A percentile compares a stretch with the other conserved stretches of the same genome.
phyloP scores from a whole-genome alignment of 225 moss, liverwort and hornwort species.

The Straminergon stramineum region DNA sequence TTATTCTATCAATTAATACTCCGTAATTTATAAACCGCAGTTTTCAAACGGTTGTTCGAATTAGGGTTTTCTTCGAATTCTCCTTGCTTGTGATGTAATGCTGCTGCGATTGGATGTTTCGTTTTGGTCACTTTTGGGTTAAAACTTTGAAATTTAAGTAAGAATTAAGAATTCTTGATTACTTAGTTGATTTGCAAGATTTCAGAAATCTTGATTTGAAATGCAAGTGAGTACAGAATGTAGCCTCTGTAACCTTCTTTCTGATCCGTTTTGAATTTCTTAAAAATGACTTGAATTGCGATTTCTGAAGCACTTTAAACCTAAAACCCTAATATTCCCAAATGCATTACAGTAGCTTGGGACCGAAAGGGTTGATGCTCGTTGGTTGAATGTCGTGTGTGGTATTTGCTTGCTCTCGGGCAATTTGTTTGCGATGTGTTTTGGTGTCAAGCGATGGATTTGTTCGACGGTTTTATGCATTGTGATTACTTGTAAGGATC shows the following conservation, averaged over 20 bases:
- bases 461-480: not conserved
- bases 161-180: not conserved
- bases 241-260: not conserved
- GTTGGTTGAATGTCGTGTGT: not conserved
- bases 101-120: not conserved
- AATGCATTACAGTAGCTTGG: not conserved
- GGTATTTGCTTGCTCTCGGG: not conserved
- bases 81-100: not conserved
- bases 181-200: not conserved
- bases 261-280: not conserved
- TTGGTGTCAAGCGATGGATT: not conserved
- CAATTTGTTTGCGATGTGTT: not conserved
- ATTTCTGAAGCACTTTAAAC: not conserved
- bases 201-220: not conserved
- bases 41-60: not conserved
- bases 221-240: not conserved
- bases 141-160: not conserved
- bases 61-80: not conserved
- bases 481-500: constrained; percentile 12
- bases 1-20: not conserved
- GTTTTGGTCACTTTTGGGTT: not conserved
- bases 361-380: not conserved
- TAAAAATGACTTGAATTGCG: not conserved
- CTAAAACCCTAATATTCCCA: not conserved
- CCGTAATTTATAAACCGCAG: too few relatives aligned